Conservation (phyloP, 2,329 filamentous ascomycete genomes). For the Trichoderma sp. region DNA sequence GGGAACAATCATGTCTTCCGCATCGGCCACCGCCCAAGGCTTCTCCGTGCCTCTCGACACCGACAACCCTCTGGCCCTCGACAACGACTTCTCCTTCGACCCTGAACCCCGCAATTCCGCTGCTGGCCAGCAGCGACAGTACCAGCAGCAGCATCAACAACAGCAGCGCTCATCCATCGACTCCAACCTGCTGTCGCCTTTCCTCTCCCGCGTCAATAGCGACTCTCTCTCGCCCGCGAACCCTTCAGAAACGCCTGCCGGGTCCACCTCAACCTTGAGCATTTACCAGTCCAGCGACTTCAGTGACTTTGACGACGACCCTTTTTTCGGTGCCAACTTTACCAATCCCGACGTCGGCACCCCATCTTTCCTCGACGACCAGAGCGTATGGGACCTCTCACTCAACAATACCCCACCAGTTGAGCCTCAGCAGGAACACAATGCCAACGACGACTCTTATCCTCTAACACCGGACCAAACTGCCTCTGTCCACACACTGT, state of each 20-base stretch:
- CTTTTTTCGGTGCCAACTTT: constrained; percentile 53
- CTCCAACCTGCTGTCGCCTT: constrained; percentile 43
- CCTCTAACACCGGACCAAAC: constrained; percentile 54
- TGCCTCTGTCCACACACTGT: constrained; percentile 46
- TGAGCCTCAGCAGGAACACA: constrained; percentile 16
- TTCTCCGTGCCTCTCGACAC: constrained; percentile 39
- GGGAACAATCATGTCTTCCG: constrained; percentile 43
- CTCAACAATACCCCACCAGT: constrained; percentile 10
- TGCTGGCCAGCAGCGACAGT: background rate
- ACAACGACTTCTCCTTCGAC: constrained; percentile 34
- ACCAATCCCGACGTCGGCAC: constrained; percentile 40
- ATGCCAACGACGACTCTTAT: constrained; percentile 32
- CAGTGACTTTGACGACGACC: constrained; percentile 48
- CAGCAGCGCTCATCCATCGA: constrained; percentile 33
- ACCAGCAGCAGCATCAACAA: constrained; percentile 20
- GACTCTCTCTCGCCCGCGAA: constrained; percentile 33
- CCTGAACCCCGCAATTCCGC: constrained; percentile 35
- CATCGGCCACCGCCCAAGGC: constrained; percentile 42
- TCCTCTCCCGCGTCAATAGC: constrained; percentile 41
- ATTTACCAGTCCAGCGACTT: constrained; percentile 51
- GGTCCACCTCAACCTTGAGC: constrained; percentile 47
- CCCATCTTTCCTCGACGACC: constrained; percentile 47
- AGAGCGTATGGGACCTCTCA: constrained; percentile 20
- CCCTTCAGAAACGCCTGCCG: constrained; percentile 47
- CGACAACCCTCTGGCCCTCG: constrained; percentile 33